A percentile compares a stretch with the other conserved stretches of the same genome.
phyloP scores from a whole-genome alignment of 2,329 filamentous ascomycete genomes.

The Niveomyces coronatus region DNA sequence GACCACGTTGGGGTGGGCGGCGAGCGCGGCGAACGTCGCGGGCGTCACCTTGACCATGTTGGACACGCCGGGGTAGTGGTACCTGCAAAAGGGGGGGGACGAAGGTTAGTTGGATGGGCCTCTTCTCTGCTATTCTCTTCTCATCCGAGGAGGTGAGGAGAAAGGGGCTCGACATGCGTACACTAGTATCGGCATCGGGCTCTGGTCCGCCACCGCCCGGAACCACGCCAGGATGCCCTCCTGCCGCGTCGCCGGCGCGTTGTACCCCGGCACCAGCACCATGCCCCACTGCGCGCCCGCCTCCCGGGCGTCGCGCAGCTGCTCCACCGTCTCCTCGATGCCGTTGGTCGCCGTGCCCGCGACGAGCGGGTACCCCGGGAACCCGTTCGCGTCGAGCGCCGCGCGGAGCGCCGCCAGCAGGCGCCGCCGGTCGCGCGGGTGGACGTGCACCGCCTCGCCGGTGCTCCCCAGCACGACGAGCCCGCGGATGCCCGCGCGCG shows the following conservation, averaged over 20 bases:
- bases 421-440: conserved; percentile 43
- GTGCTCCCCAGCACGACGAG: conserved; percentile 54
- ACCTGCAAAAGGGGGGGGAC: conserved; percentile 25
- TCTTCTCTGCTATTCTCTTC: too few species aligned
- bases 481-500: conserved; percentile 47
- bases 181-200: conserved; percentile 48
- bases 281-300: conserved; percentile 51
- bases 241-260: conserved; percentile 43
- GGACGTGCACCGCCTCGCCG: conserved; percentile 53
- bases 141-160: too few species aligned
- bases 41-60: conserved; percentile 52
- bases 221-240: conserved; percentile 49
- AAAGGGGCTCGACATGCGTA: too few species aligned
- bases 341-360: conserved; percentile 51
- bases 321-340: conserved; percentile 49
- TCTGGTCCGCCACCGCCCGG: conserved; percentile 45
- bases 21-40: conserved; percentile 44
- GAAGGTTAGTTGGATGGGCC: not conserved
- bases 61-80: conserved; percentile 57
- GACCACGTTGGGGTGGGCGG: conserved; percentile 55
- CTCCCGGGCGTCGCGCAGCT: conserved; percentile 43
- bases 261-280: conserved; percentile 50
- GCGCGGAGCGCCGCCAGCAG: conserved; percentile 45
- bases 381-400: conserved; percentile 45
- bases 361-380: conserved; percentile 49